phyloP scores from a whole-genome alignment of 75 land plant species.

The Selaginella tamariscina region DNA sequence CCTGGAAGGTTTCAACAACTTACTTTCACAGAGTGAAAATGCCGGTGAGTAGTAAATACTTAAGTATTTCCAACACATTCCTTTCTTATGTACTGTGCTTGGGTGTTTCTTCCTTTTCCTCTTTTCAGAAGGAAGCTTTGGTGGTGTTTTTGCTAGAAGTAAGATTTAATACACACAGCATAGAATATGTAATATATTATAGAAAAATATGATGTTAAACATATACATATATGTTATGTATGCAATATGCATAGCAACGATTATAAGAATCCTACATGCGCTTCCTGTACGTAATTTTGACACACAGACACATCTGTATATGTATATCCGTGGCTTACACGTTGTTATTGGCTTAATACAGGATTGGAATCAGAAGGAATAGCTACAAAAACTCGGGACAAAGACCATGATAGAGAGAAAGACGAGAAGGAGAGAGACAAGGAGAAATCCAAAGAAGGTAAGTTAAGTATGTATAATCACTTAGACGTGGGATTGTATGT shows the following conservation, averaged over 20 bases:
- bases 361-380: background rate
- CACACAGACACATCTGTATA: background rate
- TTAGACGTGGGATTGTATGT: too few species aligned
- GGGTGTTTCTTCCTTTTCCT: background rate
- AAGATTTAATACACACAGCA: too few species aligned
- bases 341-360: too few species aligned
- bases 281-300: too few species aligned
- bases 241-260: too few species aligned
- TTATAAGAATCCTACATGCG: too few species aligned
- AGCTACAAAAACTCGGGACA: constrained; percentile 21
- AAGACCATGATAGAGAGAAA: constrained; percentile 45
- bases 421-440: constrained; percentile 41
- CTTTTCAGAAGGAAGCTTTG: constrained; percentile 12
- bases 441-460: constrained; percentile 37
- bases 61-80: background rate
- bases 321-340: too few species aligned
- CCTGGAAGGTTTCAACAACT: constrained; percentile 77
- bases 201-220: too few species aligned
- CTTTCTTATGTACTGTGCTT: background rate
- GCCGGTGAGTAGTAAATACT: constrained; percentile 35
- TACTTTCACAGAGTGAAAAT: constrained; percentile 67
- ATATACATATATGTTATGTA: too few species aligned
- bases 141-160: constrained; percentile 13
- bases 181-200: too few species aligned
- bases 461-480: too few species aligned